phyloP scores from a whole-genome alignment of 345 rosid species.

The Heritiera littoralis region DNA sequence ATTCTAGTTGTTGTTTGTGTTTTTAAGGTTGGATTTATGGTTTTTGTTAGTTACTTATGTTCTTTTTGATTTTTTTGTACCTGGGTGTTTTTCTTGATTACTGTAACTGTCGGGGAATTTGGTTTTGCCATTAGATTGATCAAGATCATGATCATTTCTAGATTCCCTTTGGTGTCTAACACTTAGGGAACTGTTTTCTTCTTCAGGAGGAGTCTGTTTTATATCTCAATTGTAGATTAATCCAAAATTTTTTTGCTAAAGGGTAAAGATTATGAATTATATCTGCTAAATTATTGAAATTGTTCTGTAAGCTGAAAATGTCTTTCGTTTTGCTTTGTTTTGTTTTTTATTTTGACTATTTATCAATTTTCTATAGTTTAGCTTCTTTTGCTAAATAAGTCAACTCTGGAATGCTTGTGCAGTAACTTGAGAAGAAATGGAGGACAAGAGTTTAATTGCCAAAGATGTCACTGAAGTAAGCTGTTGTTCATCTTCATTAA shows the following conservation, averaged over 20 bases:
- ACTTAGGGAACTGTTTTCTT: too few species aligned
- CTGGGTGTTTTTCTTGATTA: neutral
- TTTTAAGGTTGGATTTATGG: conserved; percentile 5
- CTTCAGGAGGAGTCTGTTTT: too few species aligned
- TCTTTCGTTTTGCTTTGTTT: neutral
- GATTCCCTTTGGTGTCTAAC: too few species aligned
- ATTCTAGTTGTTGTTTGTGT: neutral
- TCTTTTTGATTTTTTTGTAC: neutral
- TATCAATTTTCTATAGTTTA: neutral
- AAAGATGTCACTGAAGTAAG: conserved; percentile 68
- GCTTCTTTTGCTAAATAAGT: conserved; percentile 3
- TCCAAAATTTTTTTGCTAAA: neutral
- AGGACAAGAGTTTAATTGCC: conserved; percentile 47
- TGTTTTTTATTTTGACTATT: neutral
- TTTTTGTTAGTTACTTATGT: neutral
- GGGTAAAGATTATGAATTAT: neutral
- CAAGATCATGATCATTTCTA: too few species aligned
- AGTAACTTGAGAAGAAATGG: conserved; percentile 30
- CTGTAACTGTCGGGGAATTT: neutral
- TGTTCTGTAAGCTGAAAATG: neutral
- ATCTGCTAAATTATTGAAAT: neutral
- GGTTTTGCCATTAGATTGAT: too few species aligned
- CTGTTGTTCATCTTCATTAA: neutral
- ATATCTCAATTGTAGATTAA: neutral
- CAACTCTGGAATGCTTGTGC: conserved; percentile 19